These are phyloP conservation scores for Eucalyptus victrix DNA, from an alignment of 345 rosid species.

Conservation along the genomic window DNA sequence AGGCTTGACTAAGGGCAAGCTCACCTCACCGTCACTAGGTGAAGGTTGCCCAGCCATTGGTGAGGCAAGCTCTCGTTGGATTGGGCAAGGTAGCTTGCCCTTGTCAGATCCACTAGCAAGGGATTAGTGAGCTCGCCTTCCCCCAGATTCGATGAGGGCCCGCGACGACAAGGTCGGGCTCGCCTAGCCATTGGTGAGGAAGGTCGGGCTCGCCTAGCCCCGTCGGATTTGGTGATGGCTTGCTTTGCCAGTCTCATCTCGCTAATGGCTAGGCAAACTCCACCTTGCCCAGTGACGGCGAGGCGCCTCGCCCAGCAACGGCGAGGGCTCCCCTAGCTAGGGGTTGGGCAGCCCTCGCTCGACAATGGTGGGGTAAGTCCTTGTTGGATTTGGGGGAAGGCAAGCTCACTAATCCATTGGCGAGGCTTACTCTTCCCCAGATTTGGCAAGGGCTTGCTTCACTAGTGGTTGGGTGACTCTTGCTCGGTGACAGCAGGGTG, in stretches of 20 bases:
- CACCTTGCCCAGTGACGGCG: fast-evolving
- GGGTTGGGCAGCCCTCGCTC: fast-evolving
- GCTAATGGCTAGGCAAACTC: fast-evolving
- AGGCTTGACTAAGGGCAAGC: too few relatives aligned
- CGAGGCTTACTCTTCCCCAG: too few relatives aligned
- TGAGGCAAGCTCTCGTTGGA: fast-evolving
- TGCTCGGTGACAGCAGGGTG: fast-evolving
- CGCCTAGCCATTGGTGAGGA: fast-evolving
- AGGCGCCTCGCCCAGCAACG: fast-evolving
- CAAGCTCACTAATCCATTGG: fast-evolving
- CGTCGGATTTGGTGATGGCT: fast-evolving
- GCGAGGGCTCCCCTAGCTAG: too few relatives aligned
- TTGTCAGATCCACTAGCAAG: too few relatives aligned
- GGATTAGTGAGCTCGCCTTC: too few relatives aligned
- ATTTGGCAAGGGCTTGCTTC: too few relatives aligned
- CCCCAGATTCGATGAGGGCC: too few relatives aligned
- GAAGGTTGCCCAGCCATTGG: fast-evolving
- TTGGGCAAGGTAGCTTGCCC: fast-evolving
- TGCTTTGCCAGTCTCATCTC: fast-evolving
- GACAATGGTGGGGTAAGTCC: fast-evolving
- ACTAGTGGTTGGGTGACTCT: fast-evolving
- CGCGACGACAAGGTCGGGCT: fast-evolving
- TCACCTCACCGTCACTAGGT: fast-evolving
- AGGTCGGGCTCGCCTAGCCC: too few relatives aligned
- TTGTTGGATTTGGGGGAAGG: fast-evolving